Evolutionary conservation across 164 flowering plant species (phyloP).

Genomic region (Tetrastigma voinierianum): DNA sequence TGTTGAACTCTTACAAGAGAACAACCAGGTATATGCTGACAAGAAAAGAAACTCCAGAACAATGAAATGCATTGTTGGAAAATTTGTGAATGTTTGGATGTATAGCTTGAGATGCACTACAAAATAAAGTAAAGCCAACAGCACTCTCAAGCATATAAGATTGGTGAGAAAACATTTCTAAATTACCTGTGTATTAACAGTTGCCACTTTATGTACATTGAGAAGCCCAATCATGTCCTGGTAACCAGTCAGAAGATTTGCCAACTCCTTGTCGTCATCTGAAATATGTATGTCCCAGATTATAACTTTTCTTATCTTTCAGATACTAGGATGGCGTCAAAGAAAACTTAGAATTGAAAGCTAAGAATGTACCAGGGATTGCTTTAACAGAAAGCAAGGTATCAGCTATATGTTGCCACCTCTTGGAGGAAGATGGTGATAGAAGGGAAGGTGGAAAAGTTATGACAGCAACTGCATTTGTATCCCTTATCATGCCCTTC

Average conservation of each 20-base stretch:
- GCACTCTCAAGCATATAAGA: not conserved
- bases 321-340: too few species aligned
- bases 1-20: too few species aligned
- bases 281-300: slow-evolving; percentile 1
- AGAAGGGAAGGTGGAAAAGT: slow-evolving; percentile 83
- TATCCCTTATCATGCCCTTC: slow-evolving; percentile 58
- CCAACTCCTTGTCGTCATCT: slow-evolving; percentile 94
- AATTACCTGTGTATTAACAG: slow-evolving; percentile 82
- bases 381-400: slow-evolving; percentile 89
- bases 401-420: slow-evolving; percentile 97
- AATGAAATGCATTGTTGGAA: too few species aligned
- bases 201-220: slow-evolving; percentile 78
- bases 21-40: too few species aligned
- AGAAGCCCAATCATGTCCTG: slow-evolving; percentile 95
- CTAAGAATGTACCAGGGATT: slow-evolving; percentile 58
- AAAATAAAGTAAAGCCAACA: not conserved
- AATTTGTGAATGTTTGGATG: too few species aligned
- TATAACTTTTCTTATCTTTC: too few species aligned
- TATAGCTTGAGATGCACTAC: not conserved
- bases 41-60: too few species aligned
- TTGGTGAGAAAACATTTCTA: not conserved
- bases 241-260: slow-evolving; percentile 86
- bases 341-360: not conserved
- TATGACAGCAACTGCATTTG: slow-evolving; percentile 84
- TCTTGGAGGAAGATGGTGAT: slow-evolving; percentile 66